phyloP scores from a whole-genome alignment of 2,329 filamentous ascomycete species.

The Colletotrichum falcatum region DNA sequence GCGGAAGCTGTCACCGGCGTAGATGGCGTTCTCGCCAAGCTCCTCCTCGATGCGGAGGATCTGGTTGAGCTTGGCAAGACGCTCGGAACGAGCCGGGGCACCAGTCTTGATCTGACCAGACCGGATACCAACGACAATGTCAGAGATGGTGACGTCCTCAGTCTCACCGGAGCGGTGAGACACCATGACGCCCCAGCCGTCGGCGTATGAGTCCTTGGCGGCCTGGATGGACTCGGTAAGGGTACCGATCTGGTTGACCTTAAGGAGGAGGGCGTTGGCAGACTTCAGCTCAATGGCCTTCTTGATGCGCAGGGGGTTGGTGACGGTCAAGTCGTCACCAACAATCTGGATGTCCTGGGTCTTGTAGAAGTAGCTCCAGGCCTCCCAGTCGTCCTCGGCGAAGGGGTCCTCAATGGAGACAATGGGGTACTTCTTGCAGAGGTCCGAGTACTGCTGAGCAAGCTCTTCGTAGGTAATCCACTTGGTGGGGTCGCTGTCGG shows the following conservation, averaged over 20 bases:
- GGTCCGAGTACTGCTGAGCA: slow-evolving; percentile 87
- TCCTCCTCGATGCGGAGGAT: slow-evolving; percentile 99
- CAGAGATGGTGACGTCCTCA: slow-evolving; percentile 98
- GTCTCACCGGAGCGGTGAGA: slow-evolving; percentile 99
- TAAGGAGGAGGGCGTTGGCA: slow-evolving; percentile 96
- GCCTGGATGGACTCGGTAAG: slow-evolving; percentile 99
- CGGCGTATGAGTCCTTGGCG: slow-evolving; percentile 97
- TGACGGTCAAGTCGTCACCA: slow-evolving; percentile 98
- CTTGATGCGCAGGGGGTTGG: slow-evolving; percentile 99
- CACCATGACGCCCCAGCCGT: slow-evolving; percentile 99
- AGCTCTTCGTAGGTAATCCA: slow-evolving; percentile 99
- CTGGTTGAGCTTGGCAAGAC: slow-evolving; percentile 99
- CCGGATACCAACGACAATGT: slow-evolving; percentile 96
- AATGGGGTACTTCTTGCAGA: slow-evolving; percentile 96
- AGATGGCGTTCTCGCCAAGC: slow-evolving; percentile 90
- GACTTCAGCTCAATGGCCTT: slow-evolving; percentile 99
- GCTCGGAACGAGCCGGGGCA: slow-evolving; percentile 95
- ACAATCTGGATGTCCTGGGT: slow-evolving; percentile 98
- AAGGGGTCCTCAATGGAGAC: slow-evolving; percentile 99
- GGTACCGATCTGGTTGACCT: slow-evolving; percentile 99
- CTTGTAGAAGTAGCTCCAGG: slow-evolving; percentile 99
- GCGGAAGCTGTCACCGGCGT: slow-evolving; percentile 93
- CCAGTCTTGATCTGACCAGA: slow-evolving; percentile 99
- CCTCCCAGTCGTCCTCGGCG: slow-evolving; percentile 99
- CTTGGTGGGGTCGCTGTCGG: slow-evolving; percentile 93